Conservation (phyloP, 2,329 filamentous ascomycete species). For the Colletotrichum cuscutae region DNA sequence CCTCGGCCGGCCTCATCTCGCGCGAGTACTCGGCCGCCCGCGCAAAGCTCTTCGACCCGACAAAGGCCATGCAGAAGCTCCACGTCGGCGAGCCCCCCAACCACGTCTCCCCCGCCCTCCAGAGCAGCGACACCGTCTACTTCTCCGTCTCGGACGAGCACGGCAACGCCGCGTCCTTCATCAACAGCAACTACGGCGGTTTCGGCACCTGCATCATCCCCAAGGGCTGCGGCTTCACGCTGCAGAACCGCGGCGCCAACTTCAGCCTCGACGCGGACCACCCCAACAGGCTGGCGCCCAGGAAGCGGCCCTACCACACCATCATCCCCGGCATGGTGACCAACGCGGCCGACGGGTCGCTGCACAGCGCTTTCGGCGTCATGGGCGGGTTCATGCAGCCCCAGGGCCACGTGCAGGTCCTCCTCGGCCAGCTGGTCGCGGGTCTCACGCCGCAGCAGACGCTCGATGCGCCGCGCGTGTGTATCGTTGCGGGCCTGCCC, state of each 20-base stretch:
- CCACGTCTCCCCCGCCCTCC: slow-evolving; percentile 76
- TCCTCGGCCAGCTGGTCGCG: slow-evolving; percentile 89
- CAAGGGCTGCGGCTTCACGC: slow-evolving; percentile 85
- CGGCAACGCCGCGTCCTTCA: slow-evolving; percentile 95
- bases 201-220: slow-evolving; percentile 92
- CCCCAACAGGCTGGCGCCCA: slow-evolving; percentile 82
- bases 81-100: slow-evolving; percentile 68
- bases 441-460: slow-evolving; percentile 86
- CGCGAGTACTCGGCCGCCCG: slow-evolving; percentile 80
- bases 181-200: slow-evolving; percentile 93
- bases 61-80: slow-evolving; percentile 69
- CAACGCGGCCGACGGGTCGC: slow-evolving; percentile 74
- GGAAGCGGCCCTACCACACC: slow-evolving; percentile 95
- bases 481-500: slow-evolving; percentile 80
- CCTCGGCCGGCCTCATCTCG: slow-evolving; percentile 75
- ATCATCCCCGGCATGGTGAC: slow-evolving; percentile 96
- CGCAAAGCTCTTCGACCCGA: slow-evolving; percentile 65
- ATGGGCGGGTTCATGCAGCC: slow-evolving; percentile 99
- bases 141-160: slow-evolving; percentile 83
- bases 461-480: slow-evolving; percentile 90
- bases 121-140: slow-evolving; percentile 93
- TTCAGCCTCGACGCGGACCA: slow-evolving; percentile 79
- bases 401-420: slow-evolving; percentile 92
- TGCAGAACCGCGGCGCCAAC: slow-evolving; percentile 93
- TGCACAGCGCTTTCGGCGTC: slow-evolving; percentile 91